Evolutionary conservation across 2,329 filamentous ascomycete species (phyloP), one percentile per base, ranked within the genome.

Genomic region (Phaeophleospora eucalypticola): DNA sequence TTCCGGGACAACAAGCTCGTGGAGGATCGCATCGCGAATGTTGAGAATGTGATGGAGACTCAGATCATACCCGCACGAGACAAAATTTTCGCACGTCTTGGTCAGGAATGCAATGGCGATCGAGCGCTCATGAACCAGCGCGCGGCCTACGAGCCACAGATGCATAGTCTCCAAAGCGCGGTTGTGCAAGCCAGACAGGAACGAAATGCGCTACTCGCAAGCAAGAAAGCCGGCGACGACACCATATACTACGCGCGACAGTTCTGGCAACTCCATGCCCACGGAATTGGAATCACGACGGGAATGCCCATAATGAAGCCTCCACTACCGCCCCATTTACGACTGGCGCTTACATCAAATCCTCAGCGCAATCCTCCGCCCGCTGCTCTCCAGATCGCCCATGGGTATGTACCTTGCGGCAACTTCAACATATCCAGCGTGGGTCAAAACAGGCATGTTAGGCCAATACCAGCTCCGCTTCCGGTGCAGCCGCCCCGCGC

Each of bases 1-100:
- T 29, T 49, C 41, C n/a, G 24, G 14, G 16, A 36, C 17, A 48
- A 46, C 16, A 14, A 40, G 8, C 12, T 32, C 15, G 37, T 37
- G 3, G 39, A 34, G 32, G 21, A 24, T 12, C 34, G 18, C 12
- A 19, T 49, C 15, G 36, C 14, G 2, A 12, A 36, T 15, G 29
- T 38, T 15, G 43, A 45, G 9, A 38, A 27, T 3, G 14, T 18
- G 4, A 14, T 41, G 10, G 17, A 21, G 14, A 16, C 42, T 7
- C 20, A 35, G 8, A 24, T 46, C 29, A 36, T 36, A 10, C 27
- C 14, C 4, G 16, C n/a, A 17, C 27, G 36, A 12, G 33, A 39
- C 33, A 17, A 32, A 10, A 10, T 49, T 14, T 21, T 43, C 36
- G 15, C 29, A 4, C 6, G 18, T 24, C 9, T 29, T 24, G 10